Conservation (phyloP, 768 basidiomycete genomes). For the Leccinum sublutescens region DNA sequence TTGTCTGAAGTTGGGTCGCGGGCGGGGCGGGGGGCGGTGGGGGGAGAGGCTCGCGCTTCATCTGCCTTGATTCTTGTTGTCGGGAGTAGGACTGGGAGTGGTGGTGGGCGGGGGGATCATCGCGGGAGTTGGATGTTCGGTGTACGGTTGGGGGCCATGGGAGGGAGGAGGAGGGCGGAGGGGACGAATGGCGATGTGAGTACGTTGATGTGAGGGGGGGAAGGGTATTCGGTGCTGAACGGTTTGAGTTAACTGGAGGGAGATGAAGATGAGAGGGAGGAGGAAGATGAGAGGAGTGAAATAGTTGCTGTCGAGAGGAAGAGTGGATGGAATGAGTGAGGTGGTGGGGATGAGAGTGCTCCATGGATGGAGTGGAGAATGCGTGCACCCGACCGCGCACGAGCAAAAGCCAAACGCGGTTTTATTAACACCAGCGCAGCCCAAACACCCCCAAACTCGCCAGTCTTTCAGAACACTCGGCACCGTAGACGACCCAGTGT, state of each 20-base stretch:
- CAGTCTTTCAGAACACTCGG: no score
- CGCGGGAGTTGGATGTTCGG: constrained; percentile 41
- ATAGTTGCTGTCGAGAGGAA: constrained; percentile 34
- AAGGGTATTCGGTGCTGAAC: constrained; percentile 39
- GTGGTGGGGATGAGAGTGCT: background rate
- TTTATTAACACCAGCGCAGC: constrained; percentile 26
- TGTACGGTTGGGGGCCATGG: constrained; percentile 30
- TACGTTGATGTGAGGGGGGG: constrained; percentile 36
- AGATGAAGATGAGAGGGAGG: constrained; percentile 43
- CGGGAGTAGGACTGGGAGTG: constrained; percentile 20
- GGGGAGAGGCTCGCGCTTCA: constrained; percentile 31
- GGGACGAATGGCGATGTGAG: constrained; percentile 28
- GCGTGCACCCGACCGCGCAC: constrained; percentile 7
- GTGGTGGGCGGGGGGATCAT: constrained; percentile 35
- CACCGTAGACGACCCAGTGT: background rate
- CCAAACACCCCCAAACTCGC: constrained; percentile 25
- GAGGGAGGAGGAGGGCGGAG: constrained; percentile 26
- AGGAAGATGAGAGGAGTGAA: constrained; percentile 43
- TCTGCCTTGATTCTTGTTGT: constrained; percentile 24
- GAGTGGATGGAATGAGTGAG: constrained; percentile 8
- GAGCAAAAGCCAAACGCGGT: constrained; percentile 11
- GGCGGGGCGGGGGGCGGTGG: constrained; percentile 26
- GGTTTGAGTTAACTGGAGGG: constrained; percentile 34
- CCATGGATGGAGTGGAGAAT: background rate
- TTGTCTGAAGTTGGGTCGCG: constrained; percentile 21